Conservation (phyloP, 306 rosid species). For the Mimosa bimucronata region DNA sequence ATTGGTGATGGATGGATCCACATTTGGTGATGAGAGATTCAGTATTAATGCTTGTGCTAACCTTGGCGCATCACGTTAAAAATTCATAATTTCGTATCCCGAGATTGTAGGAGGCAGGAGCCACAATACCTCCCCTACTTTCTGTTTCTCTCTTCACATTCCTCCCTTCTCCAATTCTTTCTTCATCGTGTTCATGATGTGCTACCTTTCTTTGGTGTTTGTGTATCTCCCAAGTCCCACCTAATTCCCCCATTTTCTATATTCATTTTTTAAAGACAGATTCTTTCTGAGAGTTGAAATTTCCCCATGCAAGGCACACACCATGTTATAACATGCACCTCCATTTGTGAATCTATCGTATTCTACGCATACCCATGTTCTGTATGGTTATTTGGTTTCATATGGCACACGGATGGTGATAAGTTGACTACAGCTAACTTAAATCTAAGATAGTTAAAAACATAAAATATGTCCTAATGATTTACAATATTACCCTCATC, state of each 20-base stretch:
- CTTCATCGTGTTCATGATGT: not conserved
- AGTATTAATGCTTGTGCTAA: not conserved
- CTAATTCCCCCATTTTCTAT: not conserved
- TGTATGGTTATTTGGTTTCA: not conserved
- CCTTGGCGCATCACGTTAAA: not conserved
- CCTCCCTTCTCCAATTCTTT: not conserved
- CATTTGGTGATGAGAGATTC: not conserved
- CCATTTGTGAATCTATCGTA: conserved; percentile 17
- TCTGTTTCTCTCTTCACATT: conserved; percentile 11
- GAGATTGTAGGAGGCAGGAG: conserved; percentile 2
- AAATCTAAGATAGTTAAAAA: no score
- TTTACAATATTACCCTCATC: no score
- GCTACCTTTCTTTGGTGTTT: not conserved
- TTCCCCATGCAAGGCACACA: not conserved
- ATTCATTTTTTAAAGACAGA: not conserved
- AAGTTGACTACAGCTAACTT: conserved; percentile 39
- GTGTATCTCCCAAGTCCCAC: not conserved
- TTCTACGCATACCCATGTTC: conserved; percentile 33
- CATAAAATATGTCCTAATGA: no score
- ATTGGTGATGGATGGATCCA: not conserved
- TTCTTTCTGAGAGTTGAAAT: not conserved
- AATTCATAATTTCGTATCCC: conserved; percentile 19
- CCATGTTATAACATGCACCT: not conserved
- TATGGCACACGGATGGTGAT: not conserved
- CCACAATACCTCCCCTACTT: not conserved